Evolutionary conservation across 2,329 filamentous ascomycete genomes (phyloP), one percentile per base, ranked within the genome.

Genomic region (Zopfia rhizophila): DNA sequence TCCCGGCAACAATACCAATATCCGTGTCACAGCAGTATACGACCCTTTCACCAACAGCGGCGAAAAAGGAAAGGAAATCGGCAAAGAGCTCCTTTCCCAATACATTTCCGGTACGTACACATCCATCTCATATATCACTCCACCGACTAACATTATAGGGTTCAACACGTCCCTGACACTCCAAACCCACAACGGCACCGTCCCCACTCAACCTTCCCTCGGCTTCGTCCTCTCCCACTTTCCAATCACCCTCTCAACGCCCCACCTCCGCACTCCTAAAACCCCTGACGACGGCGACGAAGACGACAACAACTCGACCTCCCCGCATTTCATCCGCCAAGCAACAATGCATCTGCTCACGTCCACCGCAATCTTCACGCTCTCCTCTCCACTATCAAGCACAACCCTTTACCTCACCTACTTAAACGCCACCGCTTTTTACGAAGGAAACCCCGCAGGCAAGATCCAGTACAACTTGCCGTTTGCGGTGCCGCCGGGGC

Each of bases 321-420:
- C 72, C 19, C 74, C 81, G 0, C 84, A 85, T 55, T 97, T 97
- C 69, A 91, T 99, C 59, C 83, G 88, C 66, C 86, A 90, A 59
- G 90, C 92, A 8, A 93, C 87, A 17, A 78, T 99, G 72, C 91
- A 97, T 73, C 73, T 97, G 39, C 81, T 94, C 53, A 89, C 90
- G 12, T 96, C 91, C 0, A 91, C 91, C 0, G 93, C 93, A 3
- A 85, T 87, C 1, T 97, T 99, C 70, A 86, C 83, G 0, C 80
- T 97, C 16, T 80, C 86, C 27, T 97, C 92, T 0, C 94, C 94
- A 0, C 77, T 97, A 7, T 74, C 78, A 28, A 77, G 85, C 46
- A 88, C 88, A 38, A 90, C 85, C 1, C 73, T 97, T 13, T 89
- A 85, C 59, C 82, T 99, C 52, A 90, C 90, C 25, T 81, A 79